Base-by-base conservation (phyloP, 768 basidiomycete species). In the Lentinus brumalis region DNA sequence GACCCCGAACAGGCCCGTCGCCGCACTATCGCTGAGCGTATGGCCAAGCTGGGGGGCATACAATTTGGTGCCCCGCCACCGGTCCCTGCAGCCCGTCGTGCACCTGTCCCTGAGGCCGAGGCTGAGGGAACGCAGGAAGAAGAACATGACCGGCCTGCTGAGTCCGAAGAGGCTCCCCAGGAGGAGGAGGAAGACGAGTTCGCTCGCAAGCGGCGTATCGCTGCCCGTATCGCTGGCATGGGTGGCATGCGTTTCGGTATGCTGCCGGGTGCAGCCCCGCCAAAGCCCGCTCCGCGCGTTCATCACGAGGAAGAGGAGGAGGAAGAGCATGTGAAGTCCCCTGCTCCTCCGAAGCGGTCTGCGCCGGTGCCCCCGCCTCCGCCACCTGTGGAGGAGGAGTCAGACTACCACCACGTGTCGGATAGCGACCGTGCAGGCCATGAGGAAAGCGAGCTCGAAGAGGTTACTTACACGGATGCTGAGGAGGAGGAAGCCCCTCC, bases 31-130 rank as follows among this genome's bases (percentile, higher is more conserved):
- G 93, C 94, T 1, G 94, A 96, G 59, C 83, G 95, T n/a, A 96
- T 97, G 94, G 94, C 94, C 1, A 92, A 87, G 68, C 79, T 97
- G 0, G 93, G 95, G 15, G 92, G 91, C 3, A 87, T 96, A 70
- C 85, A 83, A 62, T 89, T 95, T 64, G 92, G 92, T 1, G 86
- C 82, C 46, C 88, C 88, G 15, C 84, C 86, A 1, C 78, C 78
- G 2, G 72, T 77, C 16, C 74, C 76, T 5, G 77, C 77, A 2
- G 65, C 73, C 0, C 73, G 74, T 0, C 80, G 76, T 0, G 74
- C 73, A 3, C 77, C 75, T 5, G 74, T 77, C 0, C 62, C 72
- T 5, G 47, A 63, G 15, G 18, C 57, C 16, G 60, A 63, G 31
- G 35, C 12, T 15, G 30, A 30, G 30, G 49, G 42, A 11, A 35